Base-by-base conservation (phyloP, 2,329 filamentous ascomycete genomes). In the Talaromyces verruculosus region DNA sequence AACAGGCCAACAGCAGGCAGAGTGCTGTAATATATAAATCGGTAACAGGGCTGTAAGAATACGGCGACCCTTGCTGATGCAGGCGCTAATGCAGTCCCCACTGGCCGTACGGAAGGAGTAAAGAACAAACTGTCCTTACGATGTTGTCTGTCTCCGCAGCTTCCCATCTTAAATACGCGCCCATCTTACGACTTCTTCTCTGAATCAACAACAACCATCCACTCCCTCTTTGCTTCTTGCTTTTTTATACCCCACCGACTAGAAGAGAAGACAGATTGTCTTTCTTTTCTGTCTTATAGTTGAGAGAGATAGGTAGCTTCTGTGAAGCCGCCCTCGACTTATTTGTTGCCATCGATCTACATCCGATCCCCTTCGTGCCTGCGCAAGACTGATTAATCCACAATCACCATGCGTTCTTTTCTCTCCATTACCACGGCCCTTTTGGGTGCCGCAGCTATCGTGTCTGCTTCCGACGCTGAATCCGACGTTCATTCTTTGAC, bases 401-500 rank as follows among this genome's bases (percentile, higher is more conserved):
- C 68, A 69, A n/a, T 49, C 58, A 58, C 63, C 59, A 81, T 81
- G 79, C 76, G 77, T 51, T 78, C 76, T 51, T 76, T 81, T 64
- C 71, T 75, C 59, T 76, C 77, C 65, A 74, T 78, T 65, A 71
- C 76, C 65, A 68, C 82, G 68, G 75, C 76, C 71, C 76, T 82
- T 25, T 72, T 80, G 15, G 76, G 76, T 39, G 75, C 77, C 63
- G 71, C 76, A 22, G 73, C 78, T 17, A 74, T 76, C 33, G 75
- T 72, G 37, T 76, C 73, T 43, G 77, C 77, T 60, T 60, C 75
- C 35, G 77, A 78, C 28, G 71, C 71, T 35, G 69, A 73, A 49
- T 96, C 92, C 57, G 93, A 98, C 78, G 95, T 99, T 70, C 81
- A 88, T 74, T 88, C 92, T 72, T 85, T 99, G 71, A 96, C 91